Evolutionary conservation across 495 filamentous ascomycete species (phyloP), one percentile per base, ranked within the genome.

Genomic region (Penicillium pancosmium): DNA sequence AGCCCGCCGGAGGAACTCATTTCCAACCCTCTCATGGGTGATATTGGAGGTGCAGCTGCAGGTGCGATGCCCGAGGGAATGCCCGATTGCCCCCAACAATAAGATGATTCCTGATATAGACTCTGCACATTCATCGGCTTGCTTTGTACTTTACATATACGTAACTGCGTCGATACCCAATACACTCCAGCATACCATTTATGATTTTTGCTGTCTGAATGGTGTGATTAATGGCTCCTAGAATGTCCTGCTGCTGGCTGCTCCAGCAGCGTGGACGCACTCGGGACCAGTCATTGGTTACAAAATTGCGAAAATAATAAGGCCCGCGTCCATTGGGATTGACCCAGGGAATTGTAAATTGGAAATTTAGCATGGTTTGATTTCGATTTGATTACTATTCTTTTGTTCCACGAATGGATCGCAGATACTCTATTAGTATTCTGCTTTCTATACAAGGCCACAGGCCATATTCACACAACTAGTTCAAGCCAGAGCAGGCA

Each of bases 1-100:
- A 91, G 89, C 41, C 94, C 93, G 8, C 94, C 94, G 2, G 81
- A 88, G 21, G 94, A 97, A 72, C 79, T 98, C 11, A 88, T 98
- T 48, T 89, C 92, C 21, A 91, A 96, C 68, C 77, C 78, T n/a
- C 68, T 72, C 40, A 68, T 75, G 67, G 75, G 68, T 31, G 71
- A 77, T 35, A 36, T 73, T 25, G 68, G 68, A 44, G 67, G 67
- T 49, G 61, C 44, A 11, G 64, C 60, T 16, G 61, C 54, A 19
- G 58, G 60, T 51, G 72, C 33, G 5, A 47, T 58, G 5, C 52
- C 61, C 15, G 70, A 54, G 13, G 71, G 69, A 21, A 48, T 72
- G 12, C 76, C 78, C 9, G 76, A 80, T 35, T 80, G 73, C 44
- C 67, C 70, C 19, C 69, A 77, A 60, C 73, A 78, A 71, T 80